These are phyloP conservation scores for Limnanthes douglasii DNA, from an alignment of 345 rosid genomes.

Conservation along the genomic window DNA sequence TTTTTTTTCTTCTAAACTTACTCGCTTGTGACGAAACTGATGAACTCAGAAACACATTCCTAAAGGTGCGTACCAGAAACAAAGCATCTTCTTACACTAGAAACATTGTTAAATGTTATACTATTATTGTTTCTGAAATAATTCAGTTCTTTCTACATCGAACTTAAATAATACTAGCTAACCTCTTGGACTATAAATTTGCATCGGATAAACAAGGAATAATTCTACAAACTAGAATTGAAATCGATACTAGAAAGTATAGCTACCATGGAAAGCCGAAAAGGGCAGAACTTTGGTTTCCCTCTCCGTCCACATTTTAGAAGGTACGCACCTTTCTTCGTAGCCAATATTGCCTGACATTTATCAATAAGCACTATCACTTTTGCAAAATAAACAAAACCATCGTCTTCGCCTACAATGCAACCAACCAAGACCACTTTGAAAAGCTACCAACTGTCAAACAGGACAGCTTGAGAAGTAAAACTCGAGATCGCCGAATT, in stretches of 20 bases:
- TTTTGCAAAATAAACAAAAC: neutral
- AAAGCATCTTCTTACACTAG: too few relatives aligned
- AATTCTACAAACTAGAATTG: neutral
- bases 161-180: too few relatives aligned
- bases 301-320: slow-evolving; percentile 71
- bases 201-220: neutral
- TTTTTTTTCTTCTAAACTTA: too few relatives aligned
- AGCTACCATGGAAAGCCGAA: slow-evolving; percentile 64
- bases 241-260: too few relatives aligned
- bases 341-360: slow-evolving; percentile 54
- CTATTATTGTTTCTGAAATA: too few relatives aligned
- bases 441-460: neutral
- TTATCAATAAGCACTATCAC: neutral
- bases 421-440: too few relatives aligned
- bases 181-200: neutral
- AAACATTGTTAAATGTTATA: too few relatives aligned
- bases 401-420: neutral
- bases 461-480: neutral
- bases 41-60: too few relatives aligned
- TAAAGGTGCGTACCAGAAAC: too few relatives aligned
- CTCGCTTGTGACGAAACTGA: too few relatives aligned
- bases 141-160: too few relatives aligned
- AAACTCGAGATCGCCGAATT: neutral
- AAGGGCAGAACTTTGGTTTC: slow-evolving; percentile 70
- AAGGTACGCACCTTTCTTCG: slow-evolving; percentile 76